These are phyloP conservation scores for Phialophora chinensis DNA, from an alignment of 2,329 filamentous ascomycete genomes.

Conservation along the genomic window DNA sequence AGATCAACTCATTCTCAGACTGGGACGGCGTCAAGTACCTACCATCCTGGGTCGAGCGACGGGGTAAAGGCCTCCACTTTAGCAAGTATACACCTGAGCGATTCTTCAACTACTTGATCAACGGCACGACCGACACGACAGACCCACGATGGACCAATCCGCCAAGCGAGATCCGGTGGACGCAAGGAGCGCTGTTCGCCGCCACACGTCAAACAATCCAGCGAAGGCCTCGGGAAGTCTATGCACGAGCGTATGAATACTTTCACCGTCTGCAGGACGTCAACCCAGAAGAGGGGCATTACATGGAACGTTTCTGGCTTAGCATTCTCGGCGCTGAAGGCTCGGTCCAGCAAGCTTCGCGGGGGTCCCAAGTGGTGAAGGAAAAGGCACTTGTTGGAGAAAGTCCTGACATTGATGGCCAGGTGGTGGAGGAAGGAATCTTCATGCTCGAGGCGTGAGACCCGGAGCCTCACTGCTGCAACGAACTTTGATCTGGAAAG, in stretches of 20 bases:
- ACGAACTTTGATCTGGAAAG: not conserved
- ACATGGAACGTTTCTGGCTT: slow-evolving; percentile 37
- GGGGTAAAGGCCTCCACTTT: slow-evolving; percentile 16
- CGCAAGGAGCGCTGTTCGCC: slow-evolving; percentile 36
- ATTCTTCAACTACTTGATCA: slow-evolving; percentile 31
- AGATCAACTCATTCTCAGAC: slow-evolving; percentile 21
- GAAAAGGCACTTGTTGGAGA: not conserved
- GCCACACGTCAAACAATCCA: slow-evolving; percentile 32
- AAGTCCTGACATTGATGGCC: not conserved
- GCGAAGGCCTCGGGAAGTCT: slow-evolving; percentile 26
- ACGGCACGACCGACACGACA: slow-evolving; percentile 6
- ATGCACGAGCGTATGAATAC: slow-evolving; percentile 26
- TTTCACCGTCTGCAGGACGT: slow-evolving; percentile 30
- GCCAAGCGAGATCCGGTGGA: slow-evolving; percentile 27
- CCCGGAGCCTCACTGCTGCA: no score
- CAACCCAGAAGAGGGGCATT: slow-evolving; percentile 38
- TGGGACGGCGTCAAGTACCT: slow-evolving; percentile 27
- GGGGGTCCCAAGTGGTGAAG: not conserved
- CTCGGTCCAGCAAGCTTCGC: not conserved
- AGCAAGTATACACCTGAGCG: slow-evolving; percentile 28
- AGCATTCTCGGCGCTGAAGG: slow-evolving; percentile 18
- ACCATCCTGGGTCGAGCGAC: slow-evolving; percentile 33
- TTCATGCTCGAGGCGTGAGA: slow-evolving; percentile 8
- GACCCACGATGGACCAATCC: slow-evolving; percentile 12
- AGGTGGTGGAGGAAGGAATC: not conserved